Base-by-base conservation (phyloP, 2,329 filamentous ascomycete genomes). In the Alternaria ventricosa region DNA sequence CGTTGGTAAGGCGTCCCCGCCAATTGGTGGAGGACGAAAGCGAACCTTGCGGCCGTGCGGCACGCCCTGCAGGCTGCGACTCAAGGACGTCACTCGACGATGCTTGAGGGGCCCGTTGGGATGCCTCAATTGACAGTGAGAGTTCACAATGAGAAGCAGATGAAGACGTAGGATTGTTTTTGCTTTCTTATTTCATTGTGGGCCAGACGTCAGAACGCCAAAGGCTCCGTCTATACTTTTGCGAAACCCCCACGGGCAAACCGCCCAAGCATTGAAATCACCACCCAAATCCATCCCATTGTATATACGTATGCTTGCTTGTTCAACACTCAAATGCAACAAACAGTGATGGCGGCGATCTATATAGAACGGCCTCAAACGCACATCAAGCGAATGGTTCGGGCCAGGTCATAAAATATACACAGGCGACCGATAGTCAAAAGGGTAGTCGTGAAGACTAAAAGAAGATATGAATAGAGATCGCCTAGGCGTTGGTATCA, bases 401-500 rank as follows among this genome's bases (percentile, higher is more conserved):
- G 72, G 69, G 71, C 72, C 71, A 67, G 68, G 64, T 71, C 61
- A 69, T 57, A 65, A 76, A 59, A 74, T 79, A 79, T 79, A 72
- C 77, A 79, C 73, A 75, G 71, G 74, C 69, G 75, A 78, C 75
- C 70, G 55, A 66, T 62, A 67, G 70, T 75, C 68, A 66, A 64
- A 71, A 72, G 60, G 62, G 65, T 28, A 65, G 72, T 67, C 67
- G 30, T 55, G 33, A 15, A 57, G 68, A 63, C 64, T 59, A 57
- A 61, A 63, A 13, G 64, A 66, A 71, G 62, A 49, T 64, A 72
- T 55, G 66, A 72, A 71, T 57, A 61, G 67, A 64, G 67, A 70
- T 71, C 55, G 63, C 63, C 63, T 67, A 64, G 55, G 61, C 69
- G 63, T 65, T 65, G 63, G 64, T 69, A 69, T 70, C 70, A 69